Evolutionary conservation across 1,284 basidiomycete genomes (phyloP).

Genomic region (Cryptococcus sp.): DNA sequence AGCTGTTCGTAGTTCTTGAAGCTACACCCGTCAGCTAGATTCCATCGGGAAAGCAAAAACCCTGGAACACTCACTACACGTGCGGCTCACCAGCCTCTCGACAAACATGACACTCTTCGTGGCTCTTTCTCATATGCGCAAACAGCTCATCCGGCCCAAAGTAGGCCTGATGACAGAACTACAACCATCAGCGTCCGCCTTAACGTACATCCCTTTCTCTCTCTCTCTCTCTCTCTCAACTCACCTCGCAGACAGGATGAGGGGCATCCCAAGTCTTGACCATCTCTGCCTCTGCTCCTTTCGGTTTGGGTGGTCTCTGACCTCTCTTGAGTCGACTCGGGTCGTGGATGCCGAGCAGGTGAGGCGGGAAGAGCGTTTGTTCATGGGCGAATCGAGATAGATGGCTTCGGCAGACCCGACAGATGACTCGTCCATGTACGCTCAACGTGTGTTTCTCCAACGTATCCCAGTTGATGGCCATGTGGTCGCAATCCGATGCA

Average conservation of each 20-base stretch:
- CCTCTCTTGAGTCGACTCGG: slow-evolving; percentile 61
- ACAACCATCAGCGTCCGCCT: slow-evolving; percentile 27
- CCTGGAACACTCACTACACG: slow-evolving; percentile 65
- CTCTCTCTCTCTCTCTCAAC: slow-evolving; percentile 22
- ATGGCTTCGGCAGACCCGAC: slow-evolving; percentile 79
- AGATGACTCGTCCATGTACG: slow-evolving; percentile 69
- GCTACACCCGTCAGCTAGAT: slow-evolving; percentile 45
- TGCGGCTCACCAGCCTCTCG: slow-evolving; percentile 70
- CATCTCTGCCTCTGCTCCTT: slow-evolving; percentile 40
- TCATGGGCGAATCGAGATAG: slow-evolving; percentile 97
- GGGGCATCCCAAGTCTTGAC: slow-evolving; percentile 43
- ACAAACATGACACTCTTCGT: slow-evolving; percentile 97
- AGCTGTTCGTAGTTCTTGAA: slow-evolving; percentile 71
- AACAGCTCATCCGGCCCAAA: slow-evolving; percentile 91
- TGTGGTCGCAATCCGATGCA: slow-evolving; percentile 70
- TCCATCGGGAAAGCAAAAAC: not conserved
- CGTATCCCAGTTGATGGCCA: slow-evolving; percentile 81
- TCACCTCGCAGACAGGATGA: slow-evolving; percentile 49
- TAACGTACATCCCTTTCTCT: not conserved
- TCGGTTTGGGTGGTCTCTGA: slow-evolving; percentile 36
- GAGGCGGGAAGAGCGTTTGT: slow-evolving; percentile 73
- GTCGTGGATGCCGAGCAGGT: slow-evolving; percentile 67
- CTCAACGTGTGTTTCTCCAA: slow-evolving; percentile 58
- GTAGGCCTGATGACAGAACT: slow-evolving; percentile 85
- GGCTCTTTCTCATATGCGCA: slow-evolving; percentile 83